Conservation (phyloP, 352 stramenopile genomes). For the Phytopythium ostracodes region DNA sequence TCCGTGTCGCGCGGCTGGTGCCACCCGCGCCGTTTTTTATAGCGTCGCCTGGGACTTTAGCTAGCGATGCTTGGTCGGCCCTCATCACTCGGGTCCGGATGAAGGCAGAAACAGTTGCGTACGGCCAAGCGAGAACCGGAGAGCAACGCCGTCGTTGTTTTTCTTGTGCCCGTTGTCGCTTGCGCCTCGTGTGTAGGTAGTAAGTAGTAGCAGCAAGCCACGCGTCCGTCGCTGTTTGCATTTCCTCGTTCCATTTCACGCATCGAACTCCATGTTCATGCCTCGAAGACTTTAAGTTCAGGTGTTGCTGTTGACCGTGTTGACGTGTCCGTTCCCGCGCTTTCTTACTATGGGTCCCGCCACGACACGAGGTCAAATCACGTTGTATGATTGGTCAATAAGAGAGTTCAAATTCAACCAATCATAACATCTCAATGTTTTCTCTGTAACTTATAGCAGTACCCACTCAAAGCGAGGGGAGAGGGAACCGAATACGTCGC, state of each 20-base stretch:
- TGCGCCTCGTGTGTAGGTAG: background rate
- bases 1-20: background rate
- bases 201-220: background rate
- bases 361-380: too few relatives aligned
- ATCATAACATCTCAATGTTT: too few relatives aligned
- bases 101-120: background rate
- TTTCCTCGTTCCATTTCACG: conserved; percentile 1
- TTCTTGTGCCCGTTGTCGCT: background rate
- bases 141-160: background rate
- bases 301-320: too few relatives aligned
- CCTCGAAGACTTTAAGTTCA: too few relatives aligned
- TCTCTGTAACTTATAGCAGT: too few relatives aligned
- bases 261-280: background rate
- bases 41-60: background rate
- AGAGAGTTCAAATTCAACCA: too few relatives aligned
- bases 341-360: too few relatives aligned
- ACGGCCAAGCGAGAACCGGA: background rate
- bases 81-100: background rate
- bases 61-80: background rate
- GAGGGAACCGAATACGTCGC: too few relatives aligned
- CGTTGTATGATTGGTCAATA: too few relatives aligned
- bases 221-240: conserved; percentile 1
- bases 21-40: background rate
- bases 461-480: too few relatives aligned
- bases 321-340: too few relatives aligned